Base-by-base conservation (phyloP, 1,284 basidiomycete species). In the Irpex sp. region DNA sequence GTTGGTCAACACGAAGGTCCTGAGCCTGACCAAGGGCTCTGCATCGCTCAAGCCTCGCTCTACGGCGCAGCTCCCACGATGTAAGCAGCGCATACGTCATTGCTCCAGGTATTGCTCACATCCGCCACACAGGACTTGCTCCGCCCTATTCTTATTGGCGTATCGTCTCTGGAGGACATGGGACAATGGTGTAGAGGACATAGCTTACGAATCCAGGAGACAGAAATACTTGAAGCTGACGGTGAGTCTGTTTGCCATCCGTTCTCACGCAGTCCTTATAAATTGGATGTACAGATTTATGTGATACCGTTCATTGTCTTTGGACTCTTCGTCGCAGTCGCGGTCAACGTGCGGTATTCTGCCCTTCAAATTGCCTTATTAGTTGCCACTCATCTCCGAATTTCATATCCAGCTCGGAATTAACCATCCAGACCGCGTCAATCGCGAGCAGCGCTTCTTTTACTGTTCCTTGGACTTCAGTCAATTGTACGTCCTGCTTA, bases 61-160 rank as follows among this genome's bases (percentile, higher is more conserved):
- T 68, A 82, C 5, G 75, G 75, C 60, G 79, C 81, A 5, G 76
- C 78, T 3, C 76, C 74, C 13, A 80, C 81, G 0, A 81, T 83
- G 82, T 82, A 63, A 63, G 77, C 68, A 6, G 39, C 17, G 15
- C 17, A 37, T 64, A 36, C 36, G 13, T 56, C 15, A 46, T 17
- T 15, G 1, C n/a, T 19, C 36, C 61, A 15, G 7, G 39, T 36
- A 26, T 43, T 21, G 15, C 31, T 9, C 13, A 9, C 31, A 53
- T 19, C 26, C 9, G n/a, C 15, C 17, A 17, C 5, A 33, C 11
- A 65, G 59, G 49, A 59, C 57, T 9, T 63, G 57, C 43, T 54
- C 54, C 13, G 61, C 64, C 1, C 11, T 58, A 19, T 33, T 62
- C 37, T 8, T 65, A 7, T 66, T 72, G 5, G 68, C 68, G 0